A percentile compares a stretch with the other conserved stretches of the same genome.
Conservation (phyloP, 2,329 filamentous ascomycete genomes). For the Mycosphaerella sp. region DNA sequence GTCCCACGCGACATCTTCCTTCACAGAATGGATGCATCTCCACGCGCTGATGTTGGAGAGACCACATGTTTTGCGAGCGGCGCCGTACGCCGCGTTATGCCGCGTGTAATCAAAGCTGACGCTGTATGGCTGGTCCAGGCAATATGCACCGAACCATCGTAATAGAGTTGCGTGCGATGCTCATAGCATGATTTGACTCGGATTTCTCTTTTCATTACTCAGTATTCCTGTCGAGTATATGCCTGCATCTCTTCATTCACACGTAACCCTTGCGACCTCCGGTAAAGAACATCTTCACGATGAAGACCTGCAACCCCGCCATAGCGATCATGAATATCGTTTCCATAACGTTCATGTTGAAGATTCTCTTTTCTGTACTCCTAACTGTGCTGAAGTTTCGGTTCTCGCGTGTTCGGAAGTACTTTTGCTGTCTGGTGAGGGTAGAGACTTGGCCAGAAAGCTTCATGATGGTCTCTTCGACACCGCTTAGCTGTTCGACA, state of each 20-base stretch:
- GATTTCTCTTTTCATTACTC: not conserved
- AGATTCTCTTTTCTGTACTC: conserved; percentile 91
- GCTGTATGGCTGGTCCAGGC: no score
- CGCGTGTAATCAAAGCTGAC: no score
- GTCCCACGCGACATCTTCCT: no score
- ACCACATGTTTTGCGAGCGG: no score
- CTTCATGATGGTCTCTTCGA: conserved; percentile 95
- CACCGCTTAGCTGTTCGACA: conserved; percentile 77
- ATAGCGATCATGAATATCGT: conserved; percentile 86
- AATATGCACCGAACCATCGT: no score
- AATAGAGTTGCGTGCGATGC: no score
- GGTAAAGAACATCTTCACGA: conserved; percentile 99
- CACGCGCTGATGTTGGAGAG: no score
- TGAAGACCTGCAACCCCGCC: conserved; percentile 93
- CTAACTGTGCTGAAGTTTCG: conserved; percentile 96
- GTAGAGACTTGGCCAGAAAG: conserved; percentile 88
- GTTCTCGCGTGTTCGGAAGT: conserved; percentile 98
- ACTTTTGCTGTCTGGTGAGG: conserved; percentile 95
- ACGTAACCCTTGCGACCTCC: conserved; percentile 59
- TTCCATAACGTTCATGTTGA: conserved; percentile 96
- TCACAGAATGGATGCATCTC: no score
- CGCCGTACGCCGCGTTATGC: no score
- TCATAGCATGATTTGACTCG: not conserved
- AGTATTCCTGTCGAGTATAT: not conserved
- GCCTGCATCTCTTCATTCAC: not conserved